Percentiles rank a stretch among this genome's conserved stretches.
These are phyloP conservation scores for Ogataea trehaloabstinens DNA, from an alignment of 805 yeast genomes.

Conservation along the genomic window DNA sequence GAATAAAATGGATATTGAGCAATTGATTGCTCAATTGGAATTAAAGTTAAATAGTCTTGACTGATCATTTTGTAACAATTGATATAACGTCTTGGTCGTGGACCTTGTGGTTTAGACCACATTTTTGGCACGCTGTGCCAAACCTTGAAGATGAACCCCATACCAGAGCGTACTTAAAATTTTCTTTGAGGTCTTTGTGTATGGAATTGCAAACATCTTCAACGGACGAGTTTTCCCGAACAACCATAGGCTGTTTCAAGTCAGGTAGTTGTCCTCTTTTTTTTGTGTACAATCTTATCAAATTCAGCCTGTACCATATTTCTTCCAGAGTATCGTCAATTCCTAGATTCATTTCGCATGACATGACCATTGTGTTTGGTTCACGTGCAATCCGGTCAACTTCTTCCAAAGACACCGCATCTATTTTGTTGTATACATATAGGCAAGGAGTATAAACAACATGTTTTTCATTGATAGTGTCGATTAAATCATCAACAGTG, in stretches of 20 bases:
- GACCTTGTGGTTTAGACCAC: constrained; percentile 81
- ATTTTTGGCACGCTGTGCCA: constrained; percentile 88
- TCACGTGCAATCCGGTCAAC: constrained; percentile 88
- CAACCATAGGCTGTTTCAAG: constrained; percentile 88
- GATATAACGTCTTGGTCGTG: constrained; percentile 95
- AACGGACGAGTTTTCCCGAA: constrained; percentile 72
- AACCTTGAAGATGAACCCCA: constrained; percentile 93
- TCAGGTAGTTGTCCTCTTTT: constrained; percentile 80
- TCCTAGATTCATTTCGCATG: constrained; percentile 87
- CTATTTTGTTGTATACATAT: constrained; percentile 92
- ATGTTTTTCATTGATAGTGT: constrained; percentile 82
- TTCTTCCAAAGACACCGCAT: constrained; percentile 92
- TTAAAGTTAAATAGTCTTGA: constrained; percentile 3
- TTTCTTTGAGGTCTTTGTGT: constrained; percentile 88
- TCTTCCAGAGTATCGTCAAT: constrained; percentile 85
- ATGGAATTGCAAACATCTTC: constrained; percentile 89
- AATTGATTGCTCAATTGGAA: constrained; percentile 12
- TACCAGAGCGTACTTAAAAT: constrained; percentile 90
- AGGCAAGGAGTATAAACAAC: constrained; percentile 87
- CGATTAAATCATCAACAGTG: constrained; percentile 91
- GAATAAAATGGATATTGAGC: constrained; percentile 14
- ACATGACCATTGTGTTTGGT: constrained; percentile 91
- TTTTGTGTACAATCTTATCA: constrained; percentile 83
- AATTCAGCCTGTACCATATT: constrained; percentile 84
- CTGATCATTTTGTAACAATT: constrained; percentile 69